Conservation (phyloP, 768 basidiomycete species). For the Mycena crocata region DNA sequence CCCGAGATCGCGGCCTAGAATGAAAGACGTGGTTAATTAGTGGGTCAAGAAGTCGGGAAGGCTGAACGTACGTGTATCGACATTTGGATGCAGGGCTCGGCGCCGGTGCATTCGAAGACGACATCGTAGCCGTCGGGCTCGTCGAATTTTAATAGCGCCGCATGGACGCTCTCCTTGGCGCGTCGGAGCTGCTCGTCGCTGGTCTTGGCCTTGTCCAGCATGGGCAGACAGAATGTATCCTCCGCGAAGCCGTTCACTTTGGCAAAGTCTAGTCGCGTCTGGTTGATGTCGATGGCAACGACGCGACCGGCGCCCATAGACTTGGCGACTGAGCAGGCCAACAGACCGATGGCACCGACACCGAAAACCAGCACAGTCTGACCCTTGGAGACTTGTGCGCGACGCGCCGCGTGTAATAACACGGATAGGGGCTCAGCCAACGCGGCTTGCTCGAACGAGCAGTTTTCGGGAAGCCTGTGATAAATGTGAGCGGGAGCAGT, state of each 20-base stretch:
- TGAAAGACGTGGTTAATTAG: constrained; percentile 27
- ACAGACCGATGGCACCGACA: constrained; percentile 92
- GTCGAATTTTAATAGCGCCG: constrained; percentile 66
- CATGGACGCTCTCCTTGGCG: constrained; percentile 67
- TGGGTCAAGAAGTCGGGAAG: constrained; percentile 23
- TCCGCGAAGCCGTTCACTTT: constrained; percentile 80
- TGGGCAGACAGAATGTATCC: constrained; percentile 74
- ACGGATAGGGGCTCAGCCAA: constrained; percentile 96
- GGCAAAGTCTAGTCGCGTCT: constrained; percentile 83
- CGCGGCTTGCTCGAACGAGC: constrained; percentile 84
- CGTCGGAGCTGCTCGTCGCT: constrained; percentile 67
- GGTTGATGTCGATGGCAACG: constrained; percentile 89
- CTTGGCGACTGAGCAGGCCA: constrained; percentile 85
- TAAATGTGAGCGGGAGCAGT: constrained; percentile 17
- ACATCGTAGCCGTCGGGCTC: constrained; percentile 87
- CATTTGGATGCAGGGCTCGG: constrained; percentile 92
- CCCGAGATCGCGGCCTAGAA: constrained; percentile 82
- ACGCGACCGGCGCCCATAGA: constrained; percentile 76
- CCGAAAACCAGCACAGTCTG: constrained; percentile 90
- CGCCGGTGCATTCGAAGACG: constrained; percentile 96
- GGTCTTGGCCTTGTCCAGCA: constrained; percentile 58
- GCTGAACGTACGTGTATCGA: constrained; percentile 80
- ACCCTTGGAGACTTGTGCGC: constrained; percentile 57
- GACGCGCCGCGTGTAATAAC: constrained; percentile 72
- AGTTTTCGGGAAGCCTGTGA: constrained; percentile 77